phyloP scores from a whole-genome alignment of 2,329 filamentous ascomycete genomes.

The Aspergillus flavus region DNA sequence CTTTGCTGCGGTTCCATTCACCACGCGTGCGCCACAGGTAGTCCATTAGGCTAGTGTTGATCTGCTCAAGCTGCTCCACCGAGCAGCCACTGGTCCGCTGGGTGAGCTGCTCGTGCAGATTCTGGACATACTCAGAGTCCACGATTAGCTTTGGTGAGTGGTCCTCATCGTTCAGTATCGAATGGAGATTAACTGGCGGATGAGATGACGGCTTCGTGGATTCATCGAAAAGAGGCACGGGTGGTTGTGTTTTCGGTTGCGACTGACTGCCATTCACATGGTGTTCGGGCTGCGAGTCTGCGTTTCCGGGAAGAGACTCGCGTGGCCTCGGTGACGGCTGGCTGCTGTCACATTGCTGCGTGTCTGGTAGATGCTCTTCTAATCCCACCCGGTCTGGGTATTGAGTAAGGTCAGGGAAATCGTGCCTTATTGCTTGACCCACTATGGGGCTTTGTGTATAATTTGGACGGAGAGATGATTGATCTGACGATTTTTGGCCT shows the following conservation, averaged over 20 bases:
- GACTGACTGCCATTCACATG: constrained; percentile 40
- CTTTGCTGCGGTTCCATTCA: constrained; percentile 81
- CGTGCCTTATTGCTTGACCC: constrained; percentile 46
- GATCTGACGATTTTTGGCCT: constrained; percentile 77
- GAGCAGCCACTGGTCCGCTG: constrained; percentile 73
- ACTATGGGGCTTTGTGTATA: constrained; percentile 64
- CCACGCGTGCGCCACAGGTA: constrained; percentile 77
- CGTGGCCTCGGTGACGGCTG: constrained; percentile 34
- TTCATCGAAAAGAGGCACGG: constrained; percentile 44
- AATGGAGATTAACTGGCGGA: constrained; percentile 32
- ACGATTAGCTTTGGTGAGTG: constrained; percentile 37
- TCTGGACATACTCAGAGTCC: constrained; percentile 55
- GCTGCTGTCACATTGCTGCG: constrained; percentile 55
- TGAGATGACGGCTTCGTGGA: constrained; percentile 29
- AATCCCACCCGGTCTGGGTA: constrained; percentile 54
- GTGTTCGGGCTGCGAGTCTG: constrained; percentile 34
- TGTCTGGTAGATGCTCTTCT: constrained; percentile 66
- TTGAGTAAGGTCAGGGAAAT: constrained; percentile 58
- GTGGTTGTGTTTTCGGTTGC: constrained; percentile 41
- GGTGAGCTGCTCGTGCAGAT: constrained; percentile 66
- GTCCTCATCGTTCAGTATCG: constrained; percentile 38
- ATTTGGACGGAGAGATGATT: constrained; percentile 67
- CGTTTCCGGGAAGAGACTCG: constrained; percentile 26
- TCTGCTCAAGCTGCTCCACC: constrained; percentile 93
- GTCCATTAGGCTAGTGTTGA: constrained; percentile 88